Evolutionary conservation across 345 rosid species (phyloP).

Genomic region (Rhodamnia argentea): DNA sequence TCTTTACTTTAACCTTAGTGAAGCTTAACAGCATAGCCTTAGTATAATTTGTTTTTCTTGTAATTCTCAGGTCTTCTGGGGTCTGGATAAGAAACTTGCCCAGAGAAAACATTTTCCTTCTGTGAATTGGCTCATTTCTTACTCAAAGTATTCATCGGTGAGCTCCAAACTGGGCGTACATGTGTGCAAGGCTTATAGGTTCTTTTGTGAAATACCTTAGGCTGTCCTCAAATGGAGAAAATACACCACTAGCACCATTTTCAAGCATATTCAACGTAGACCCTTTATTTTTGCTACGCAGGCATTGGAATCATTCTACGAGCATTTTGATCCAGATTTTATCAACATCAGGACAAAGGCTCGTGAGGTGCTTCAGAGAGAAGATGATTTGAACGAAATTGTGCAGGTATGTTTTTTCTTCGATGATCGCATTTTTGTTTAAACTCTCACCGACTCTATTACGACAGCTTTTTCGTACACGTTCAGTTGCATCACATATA

Average conservation of each 20-base stretch:
- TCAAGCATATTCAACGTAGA: neutral
- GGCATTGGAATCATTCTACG: constrained; percentile 98
- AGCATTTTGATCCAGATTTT: constrained; percentile 94
- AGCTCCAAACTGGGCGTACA: constrained; percentile 8
- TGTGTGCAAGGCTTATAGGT: neutral
- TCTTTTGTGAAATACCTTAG: neutral
- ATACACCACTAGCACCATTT: neutral
- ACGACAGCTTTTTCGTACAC: neutral
- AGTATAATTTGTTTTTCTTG: neutral
- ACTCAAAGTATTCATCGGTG: constrained; percentile 94
- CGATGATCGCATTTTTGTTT: neutral
- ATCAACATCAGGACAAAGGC: constrained; percentile 98
- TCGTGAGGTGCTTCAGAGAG: constrained; percentile 98
- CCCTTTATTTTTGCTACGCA: constrained; percentile 3
- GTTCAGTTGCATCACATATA: neutral
- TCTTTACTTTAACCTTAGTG: neutral
- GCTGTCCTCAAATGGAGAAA: neutral
- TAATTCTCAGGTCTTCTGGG: constrained; percentile 93
- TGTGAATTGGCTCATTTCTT: constrained; percentile 98
- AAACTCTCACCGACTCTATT: neutral
- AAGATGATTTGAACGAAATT: constrained; percentile 98
- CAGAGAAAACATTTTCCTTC: constrained; percentile 99
- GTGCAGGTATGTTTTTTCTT: constrained; percentile 56
- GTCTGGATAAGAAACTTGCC: constrained; percentile 99
- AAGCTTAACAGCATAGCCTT: neutral